Evolutionary conservation across 441 rosid genomes (phyloP).

Genomic region (Breynia disticha): DNA sequence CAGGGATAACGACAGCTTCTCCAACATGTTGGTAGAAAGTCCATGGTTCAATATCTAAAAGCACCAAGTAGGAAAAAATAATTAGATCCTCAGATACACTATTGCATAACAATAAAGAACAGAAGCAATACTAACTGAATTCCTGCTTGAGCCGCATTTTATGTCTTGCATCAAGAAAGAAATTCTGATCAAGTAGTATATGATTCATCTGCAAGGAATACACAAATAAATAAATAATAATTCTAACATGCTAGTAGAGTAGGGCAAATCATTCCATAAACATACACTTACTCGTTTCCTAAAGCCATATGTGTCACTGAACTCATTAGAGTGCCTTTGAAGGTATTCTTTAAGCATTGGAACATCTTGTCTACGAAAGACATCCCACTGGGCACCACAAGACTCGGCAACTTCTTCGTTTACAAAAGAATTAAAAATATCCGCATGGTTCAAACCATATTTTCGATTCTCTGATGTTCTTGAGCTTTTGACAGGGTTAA

Average conservation of each 20-base stretch:
- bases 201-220: constrained; percentile 50
- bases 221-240: constrained; percentile 14
- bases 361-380: constrained; percentile 84
- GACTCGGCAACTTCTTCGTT: constrained; percentile 31
- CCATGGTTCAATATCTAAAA: constrained; percentile 89
- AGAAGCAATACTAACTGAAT: constrained; percentile 44
- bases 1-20: constrained; percentile 88
- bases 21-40: constrained; percentile 88
- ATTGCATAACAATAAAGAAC: constrained; percentile 1
- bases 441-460: constrained; percentile 21
- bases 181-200: constrained; percentile 79
- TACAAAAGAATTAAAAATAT: constrained; percentile 19
- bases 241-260: constrained; percentile 12
- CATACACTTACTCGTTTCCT: constrained; percentile 42
- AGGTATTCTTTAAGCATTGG: constrained; percentile 76
- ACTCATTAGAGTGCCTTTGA: constrained; percentile 53
- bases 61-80: constrained; percentile 10
- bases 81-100: not conserved
- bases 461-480: constrained; percentile 29
- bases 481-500: constrained; percentile 21
- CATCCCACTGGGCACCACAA: constrained; percentile 90
- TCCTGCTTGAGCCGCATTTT: constrained; percentile 85
- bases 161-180: constrained; percentile 68
- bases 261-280: not conserved
- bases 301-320: constrained; percentile 28